Conservation (phyloP, 139 green algal species). For the Chlorella sorokiniana region DNA sequence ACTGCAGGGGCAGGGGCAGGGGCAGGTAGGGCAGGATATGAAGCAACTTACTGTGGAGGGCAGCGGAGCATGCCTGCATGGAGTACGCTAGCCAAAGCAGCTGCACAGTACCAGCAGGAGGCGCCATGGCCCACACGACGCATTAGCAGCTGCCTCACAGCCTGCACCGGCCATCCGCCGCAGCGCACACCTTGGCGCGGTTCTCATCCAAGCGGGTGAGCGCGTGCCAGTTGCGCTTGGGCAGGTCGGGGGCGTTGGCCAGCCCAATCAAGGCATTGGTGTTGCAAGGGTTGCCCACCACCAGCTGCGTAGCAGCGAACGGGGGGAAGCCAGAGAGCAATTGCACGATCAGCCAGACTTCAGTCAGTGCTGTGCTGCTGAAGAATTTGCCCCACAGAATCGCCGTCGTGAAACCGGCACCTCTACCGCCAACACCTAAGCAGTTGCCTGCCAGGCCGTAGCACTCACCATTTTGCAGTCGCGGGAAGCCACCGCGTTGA, state of each 20-base stretch:
- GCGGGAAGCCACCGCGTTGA: conserved; percentile 78
- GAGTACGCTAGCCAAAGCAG: background rate
- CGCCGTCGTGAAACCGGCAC: too few species aligned
- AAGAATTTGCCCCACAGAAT: too few species aligned
- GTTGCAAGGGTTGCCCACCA: conserved; percentile 95
- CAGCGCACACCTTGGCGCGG: conserved; percentile 72
- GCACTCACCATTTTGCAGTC: conserved; percentile 64
- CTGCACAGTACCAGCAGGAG: background rate
- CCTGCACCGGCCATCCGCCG: background rate
- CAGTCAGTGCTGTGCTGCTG: too few species aligned
- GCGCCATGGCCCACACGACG: background rate
- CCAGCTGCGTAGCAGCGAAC: too few species aligned
- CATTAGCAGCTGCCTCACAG: background rate
- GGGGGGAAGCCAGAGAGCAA: too few species aligned
- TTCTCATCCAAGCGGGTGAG: conserved; percentile 84
- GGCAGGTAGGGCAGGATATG: background rate
- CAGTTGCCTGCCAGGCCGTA: background rate
- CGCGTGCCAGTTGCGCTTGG: conserved; percentile 86
- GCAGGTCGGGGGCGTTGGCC: conserved; percentile 84
- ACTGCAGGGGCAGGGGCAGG: conserved; percentile 43
- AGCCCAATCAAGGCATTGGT: conserved; percentile 91
- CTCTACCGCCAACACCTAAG: too few species aligned
- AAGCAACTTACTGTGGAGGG: too few species aligned
- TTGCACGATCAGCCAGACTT: too few species aligned
- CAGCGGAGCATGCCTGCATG: background rate